These are phyloP conservation scores for Epichloe aotearoae DNA, from an alignment of 2,329 filamentous ascomycete genomes.

Conservation along the genomic window DNA sequence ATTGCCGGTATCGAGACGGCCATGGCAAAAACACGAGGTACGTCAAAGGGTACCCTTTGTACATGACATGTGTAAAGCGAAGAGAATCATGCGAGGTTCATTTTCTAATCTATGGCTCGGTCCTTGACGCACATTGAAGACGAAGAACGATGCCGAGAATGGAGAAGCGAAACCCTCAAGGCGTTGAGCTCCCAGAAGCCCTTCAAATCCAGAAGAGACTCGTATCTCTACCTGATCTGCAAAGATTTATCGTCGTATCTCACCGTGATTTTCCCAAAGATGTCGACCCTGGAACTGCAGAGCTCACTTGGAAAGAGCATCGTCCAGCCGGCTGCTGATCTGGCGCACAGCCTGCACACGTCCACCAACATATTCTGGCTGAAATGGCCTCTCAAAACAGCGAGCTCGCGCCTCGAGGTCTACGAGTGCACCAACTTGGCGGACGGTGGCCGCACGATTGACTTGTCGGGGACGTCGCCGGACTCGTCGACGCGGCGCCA, in stretches of 20 bases:
- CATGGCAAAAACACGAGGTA: conserved; percentile 17
- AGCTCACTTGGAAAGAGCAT: conserved; percentile 20
- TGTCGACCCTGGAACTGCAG: conserved; percentile 16
- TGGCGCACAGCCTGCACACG: conserved; percentile 23
- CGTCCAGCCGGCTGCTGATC: conserved; percentile 22
- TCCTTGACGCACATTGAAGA: conserved; percentile 10
- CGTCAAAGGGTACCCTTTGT: neutral
- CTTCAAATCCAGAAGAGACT: conserved; percentile 18
- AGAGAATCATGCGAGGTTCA: too few relatives aligned
- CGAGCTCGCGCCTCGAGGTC: conserved; percentile 21
- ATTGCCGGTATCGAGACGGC: conserved; percentile 19
- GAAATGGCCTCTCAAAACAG: conserved; percentile 24
- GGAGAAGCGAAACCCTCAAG: conserved; percentile 24
- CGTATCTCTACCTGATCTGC: conserved; percentile 16
- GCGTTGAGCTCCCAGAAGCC: conserved; percentile 18
- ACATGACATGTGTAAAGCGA: neutral
- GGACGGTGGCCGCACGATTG: conserved; percentile 16
- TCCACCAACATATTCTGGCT: conserved; percentile 21
- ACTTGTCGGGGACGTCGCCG: conserved; percentile 17
- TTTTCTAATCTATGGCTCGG: too few relatives aligned
- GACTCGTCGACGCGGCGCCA: conserved; percentile 16
- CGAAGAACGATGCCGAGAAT: conserved; percentile 21
- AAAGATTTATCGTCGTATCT: conserved; percentile 22
- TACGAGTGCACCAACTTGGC: conserved; percentile 25
- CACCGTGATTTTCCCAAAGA: conserved; percentile 16